Percentiles rank a stretch among this genome's conserved stretches.
These are phyloP conservation scores for Penicillium ochrochloron DNA, from an alignment of 495 filamentous ascomycete species.

Conservation along the genomic window DNA sequence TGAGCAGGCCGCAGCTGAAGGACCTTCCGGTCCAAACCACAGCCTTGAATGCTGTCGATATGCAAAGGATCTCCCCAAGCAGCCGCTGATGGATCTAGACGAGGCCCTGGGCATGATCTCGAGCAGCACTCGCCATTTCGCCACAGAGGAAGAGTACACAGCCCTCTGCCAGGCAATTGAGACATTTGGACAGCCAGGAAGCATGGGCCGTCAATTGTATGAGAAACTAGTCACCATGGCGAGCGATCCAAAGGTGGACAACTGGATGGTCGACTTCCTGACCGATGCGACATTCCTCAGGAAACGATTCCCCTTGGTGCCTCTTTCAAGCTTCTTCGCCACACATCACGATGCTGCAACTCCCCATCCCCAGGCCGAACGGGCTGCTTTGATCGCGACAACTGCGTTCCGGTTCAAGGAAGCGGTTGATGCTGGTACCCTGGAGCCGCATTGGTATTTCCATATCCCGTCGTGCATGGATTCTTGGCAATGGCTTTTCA, in stretches of 20 bases:
- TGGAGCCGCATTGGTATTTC: conserved; percentile 6
- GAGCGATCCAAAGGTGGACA: background rate
- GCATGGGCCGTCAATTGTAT: conserved; percentile 1
- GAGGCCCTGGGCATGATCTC: background rate
- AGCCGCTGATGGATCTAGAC: conserved; percentile 6
- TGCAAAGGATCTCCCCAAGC: conserved; percentile 7
- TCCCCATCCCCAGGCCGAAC: conserved; percentile 3
- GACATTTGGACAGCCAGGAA: background rate
- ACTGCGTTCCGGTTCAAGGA: conserved; percentile 7
- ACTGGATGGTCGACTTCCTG: conserved; percentile 9
- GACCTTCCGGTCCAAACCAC: background rate
- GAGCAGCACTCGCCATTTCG: conserved; percentile 1
- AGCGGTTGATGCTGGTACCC: background rate
- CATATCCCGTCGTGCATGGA: conserved; percentile 9
- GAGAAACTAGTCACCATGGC: background rate
- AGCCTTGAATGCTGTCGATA: conserved; percentile 6
- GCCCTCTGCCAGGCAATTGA: conserved; percentile 3
- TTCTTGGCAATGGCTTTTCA: conserved; percentile 9
- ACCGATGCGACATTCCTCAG: conserved; percentile 2
- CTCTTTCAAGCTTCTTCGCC: conserved; percentile 1
- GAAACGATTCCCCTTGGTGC: conserved; percentile 2
- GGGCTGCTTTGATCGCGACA: conserved; percentile 8
- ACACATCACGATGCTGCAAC: background rate
- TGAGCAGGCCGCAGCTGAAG: background rate
- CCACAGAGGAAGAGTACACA: conserved; percentile 2